phyloP scores from a whole-genome alignment of 2,329 filamentous ascomycete species.

The Aspergillus jensenii region DNA sequence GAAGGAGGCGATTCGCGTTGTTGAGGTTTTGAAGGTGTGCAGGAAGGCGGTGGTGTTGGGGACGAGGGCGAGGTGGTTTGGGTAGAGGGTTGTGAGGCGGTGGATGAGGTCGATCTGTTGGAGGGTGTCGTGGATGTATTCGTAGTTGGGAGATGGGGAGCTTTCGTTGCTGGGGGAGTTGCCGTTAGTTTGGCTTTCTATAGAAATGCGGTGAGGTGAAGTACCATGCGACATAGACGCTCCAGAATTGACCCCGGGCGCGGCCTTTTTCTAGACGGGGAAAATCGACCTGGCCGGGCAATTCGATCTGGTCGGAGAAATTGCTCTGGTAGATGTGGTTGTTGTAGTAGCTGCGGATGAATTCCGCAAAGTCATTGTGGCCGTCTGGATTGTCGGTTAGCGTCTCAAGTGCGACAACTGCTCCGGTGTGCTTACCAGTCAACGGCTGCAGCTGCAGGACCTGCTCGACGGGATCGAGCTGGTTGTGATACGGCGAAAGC shows the following conservation, averaged over 20 bases:
- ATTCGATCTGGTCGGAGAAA: constrained; percentile 55
- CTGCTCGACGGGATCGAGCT: constrained; percentile 3
- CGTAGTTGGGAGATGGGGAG: neutral
- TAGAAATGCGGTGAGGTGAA: neutral
- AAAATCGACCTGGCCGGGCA: constrained; percentile 74
- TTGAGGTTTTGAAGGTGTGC: constrained; percentile 54
- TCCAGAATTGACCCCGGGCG: constrained; percentile 86
- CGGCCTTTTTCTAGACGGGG: constrained; percentile 67
- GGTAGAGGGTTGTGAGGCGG: constrained; percentile 22
- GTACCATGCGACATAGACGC: constrained; percentile 65
- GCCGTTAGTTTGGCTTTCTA: neutral
- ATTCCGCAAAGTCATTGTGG: constrained; percentile 81
- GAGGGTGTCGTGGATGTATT: constrained; percentile 23
- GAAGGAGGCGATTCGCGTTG: constrained; percentile 71
- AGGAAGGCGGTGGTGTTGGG: constrained; percentile 24
- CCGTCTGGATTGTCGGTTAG: constrained; percentile 63
- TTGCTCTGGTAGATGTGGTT: constrained; percentile 76
- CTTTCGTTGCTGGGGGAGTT: neutral
- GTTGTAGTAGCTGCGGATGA: constrained; percentile 64
- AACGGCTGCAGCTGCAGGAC: constrained; percentile 9
- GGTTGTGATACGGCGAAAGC: neutral
- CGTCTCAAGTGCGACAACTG: neutral
- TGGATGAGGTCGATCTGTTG: constrained; percentile 39
- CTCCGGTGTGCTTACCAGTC: constrained; percentile 1
- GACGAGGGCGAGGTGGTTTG: constrained; percentile 1